Percentiles rank a stretch among this genome's conserved stretches.
Conservation (phyloP, 805 yeast genomes). For the Pichia scutulata region DNA sequence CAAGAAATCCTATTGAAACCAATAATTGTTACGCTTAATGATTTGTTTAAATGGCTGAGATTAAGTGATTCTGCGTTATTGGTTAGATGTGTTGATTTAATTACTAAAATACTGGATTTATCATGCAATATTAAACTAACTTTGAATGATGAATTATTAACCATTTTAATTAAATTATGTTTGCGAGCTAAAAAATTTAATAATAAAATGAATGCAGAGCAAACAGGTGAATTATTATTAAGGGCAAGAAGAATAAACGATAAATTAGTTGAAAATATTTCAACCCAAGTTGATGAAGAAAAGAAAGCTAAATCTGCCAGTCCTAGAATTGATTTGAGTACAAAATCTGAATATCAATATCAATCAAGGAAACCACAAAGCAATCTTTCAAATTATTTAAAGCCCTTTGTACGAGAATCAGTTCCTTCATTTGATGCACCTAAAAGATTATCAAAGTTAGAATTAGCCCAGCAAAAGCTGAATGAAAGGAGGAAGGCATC, state of each 20-base stretch:
- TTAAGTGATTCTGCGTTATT: conserved; percentile 72
- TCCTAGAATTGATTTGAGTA: not conserved
- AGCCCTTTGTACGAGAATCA: conserved; percentile 1
- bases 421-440: conserved; percentile 11
- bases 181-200: conserved; percentile 58
- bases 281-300: conserved; percentile 34
- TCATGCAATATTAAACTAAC: conserved; percentile 47
- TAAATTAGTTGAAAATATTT: conserved; percentile 45
- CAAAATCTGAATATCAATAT: conserved; percentile 7
- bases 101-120: conserved; percentile 56
- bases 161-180: conserved; percentile 53
- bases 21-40: conserved; percentile 54
- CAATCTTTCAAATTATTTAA: conserved; percentile 8
- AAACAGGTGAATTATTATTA: conserved; percentile 53
- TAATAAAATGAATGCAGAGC: conserved; percentile 62
- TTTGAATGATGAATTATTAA: conserved; percentile 46
- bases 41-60: conserved; percentile 73
- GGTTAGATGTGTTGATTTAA: conserved; percentile 63
- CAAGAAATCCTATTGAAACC: conserved; percentile 35
- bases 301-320: conserved; percentile 12
- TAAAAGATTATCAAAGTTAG: conserved; percentile 22
- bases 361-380: conserved; percentile 11
- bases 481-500: conserved; percentile 14
- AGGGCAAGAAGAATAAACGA: conserved; percentile 52
- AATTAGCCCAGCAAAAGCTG: conserved; percentile 22